A percentile compares a stretch with the other conserved stretches of the same genome.
These are phyloP conservation scores for Fusarium mexicanum DNA, from an alignment of 2,329 filamentous ascomycete genomes.

Conservation along the genomic window DNA sequence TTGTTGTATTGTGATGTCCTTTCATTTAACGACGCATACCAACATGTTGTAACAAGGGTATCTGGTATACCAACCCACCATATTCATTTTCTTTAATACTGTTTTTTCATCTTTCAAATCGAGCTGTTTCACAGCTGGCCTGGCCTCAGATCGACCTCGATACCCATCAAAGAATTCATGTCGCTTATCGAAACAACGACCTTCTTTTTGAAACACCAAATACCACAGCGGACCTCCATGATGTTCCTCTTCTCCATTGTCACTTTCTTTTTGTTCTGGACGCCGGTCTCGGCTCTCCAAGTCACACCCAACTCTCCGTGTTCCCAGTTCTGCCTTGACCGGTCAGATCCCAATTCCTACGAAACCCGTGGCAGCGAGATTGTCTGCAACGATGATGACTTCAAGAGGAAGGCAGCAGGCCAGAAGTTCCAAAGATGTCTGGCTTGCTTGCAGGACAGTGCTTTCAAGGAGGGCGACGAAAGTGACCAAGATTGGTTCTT, in stretches of 20 bases:
- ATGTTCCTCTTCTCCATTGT: constrained; percentile 15
- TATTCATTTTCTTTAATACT: not conserved
- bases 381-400: constrained; percentile 58
- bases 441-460: constrained; percentile 63
- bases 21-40: not conserved
- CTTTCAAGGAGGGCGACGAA: constrained; percentile 57
- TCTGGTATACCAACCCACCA: constrained; percentile 13
- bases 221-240: not conserved
- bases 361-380: constrained; percentile 57
- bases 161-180: not conserved
- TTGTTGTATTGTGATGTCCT: not conserved
- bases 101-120: not conserved
- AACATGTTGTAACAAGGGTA: constrained; percentile 21
- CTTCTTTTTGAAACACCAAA: constrained; percentile 7
- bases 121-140: constrained; percentile 35
- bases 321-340: constrained; percentile 58
- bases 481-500: constrained; percentile 66
- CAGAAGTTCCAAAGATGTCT: constrained; percentile 61
- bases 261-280: constrained; percentile 8
- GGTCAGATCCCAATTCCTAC: constrained; percentile 58
- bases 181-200: constrained; percentile 9
- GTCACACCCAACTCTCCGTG: constrained; percentile 66
- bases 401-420: constrained; percentile 50
- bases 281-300: constrained; percentile 54
- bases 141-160: constrained; percentile 18